phyloP scores from a whole-genome alignment of 1,284 basidiomycete species.

The Pterula multifida region DNA sequence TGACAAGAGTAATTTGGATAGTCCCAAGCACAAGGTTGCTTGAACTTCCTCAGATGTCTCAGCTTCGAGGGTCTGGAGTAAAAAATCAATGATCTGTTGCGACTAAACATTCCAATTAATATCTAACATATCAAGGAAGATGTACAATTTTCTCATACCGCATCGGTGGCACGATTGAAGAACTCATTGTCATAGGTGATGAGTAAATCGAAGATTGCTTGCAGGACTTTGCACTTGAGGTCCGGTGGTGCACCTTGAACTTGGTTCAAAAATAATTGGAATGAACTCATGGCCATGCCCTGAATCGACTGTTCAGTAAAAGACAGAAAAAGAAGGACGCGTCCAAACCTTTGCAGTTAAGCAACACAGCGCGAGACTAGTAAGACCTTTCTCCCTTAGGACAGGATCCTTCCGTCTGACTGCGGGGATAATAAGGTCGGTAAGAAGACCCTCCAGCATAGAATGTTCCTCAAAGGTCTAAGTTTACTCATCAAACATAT shows the following conservation, averaged over 20 bases:
- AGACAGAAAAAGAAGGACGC: neutral
- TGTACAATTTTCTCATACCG: conserved; percentile 32
- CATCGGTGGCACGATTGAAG: conserved; percentile 41
- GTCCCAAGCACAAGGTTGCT: conserved; percentile 71
- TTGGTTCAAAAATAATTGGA: conserved; percentile 85
- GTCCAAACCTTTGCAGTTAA: conserved; percentile 68
- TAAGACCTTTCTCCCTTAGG: conserved; percentile 79
- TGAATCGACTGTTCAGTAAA: conserved; percentile 16
- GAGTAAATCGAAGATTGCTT: conserved; percentile 84
- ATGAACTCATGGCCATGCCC: conserved; percentile 86
- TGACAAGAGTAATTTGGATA: conserved; percentile 83
- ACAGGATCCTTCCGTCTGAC: conserved; percentile 79
- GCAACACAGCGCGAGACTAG: conserved; percentile 82
- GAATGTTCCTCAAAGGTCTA: conserved; percentile 91
- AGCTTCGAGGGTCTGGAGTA: conserved; percentile 64
- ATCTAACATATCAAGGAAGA: conserved; percentile 2
- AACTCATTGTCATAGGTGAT: conserved; percentile 83
- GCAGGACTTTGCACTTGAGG: conserved; percentile 72
- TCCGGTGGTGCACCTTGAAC: conserved; percentile 68
- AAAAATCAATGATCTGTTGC: conserved; percentile 60
- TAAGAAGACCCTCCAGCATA: conserved; percentile 81
- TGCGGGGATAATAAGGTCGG: conserved; percentile 84
- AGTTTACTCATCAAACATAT: conserved; percentile 2
- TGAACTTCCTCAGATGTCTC: conserved; percentile 73
- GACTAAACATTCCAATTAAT: conserved; percentile 14